Percentiles rank a stretch among this genome's conserved stretches.
Conservation (phyloP, 2,329 filamentous ascomycete genomes). For the Colletotrichum abscissum region DNA sequence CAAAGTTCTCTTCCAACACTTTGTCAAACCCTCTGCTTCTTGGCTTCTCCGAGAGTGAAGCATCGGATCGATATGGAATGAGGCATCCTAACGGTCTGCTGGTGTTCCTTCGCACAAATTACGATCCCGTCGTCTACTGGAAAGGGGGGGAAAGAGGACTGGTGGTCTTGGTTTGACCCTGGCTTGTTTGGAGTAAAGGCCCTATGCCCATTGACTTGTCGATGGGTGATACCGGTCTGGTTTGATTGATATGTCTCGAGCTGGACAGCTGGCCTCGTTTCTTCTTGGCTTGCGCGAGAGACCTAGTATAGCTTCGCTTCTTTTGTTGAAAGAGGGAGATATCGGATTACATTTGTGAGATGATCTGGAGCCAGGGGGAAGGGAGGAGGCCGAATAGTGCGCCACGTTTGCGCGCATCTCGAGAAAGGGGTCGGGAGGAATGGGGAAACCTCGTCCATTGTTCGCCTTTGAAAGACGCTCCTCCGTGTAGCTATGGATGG, state of each 20-base stretch:
- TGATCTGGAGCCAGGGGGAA: not conserved
- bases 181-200: conserved; percentile 30
- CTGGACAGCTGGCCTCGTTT: not conserved
- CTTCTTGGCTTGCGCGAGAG: conserved; percentile 31
- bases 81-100: conserved; percentile 32
- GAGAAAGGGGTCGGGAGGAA: not conserved
- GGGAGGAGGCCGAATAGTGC: not conserved
- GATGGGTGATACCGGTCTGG: conserved; percentile 17
- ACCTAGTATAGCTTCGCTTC: conserved; percentile 30
- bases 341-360: conserved; percentile 28
- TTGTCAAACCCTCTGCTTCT: conserved; percentile 34
- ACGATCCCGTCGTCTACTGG: not conserved
- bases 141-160: conserved; percentile 23
- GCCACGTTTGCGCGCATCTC: conserved; percentile 1
- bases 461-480: conserved; percentile 1
- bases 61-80: conserved; percentile 8
- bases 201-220: conserved; percentile 16
- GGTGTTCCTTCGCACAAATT: conserved; percentile 22
- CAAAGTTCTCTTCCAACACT: conserved; percentile 27
- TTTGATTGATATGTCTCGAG: conserved; percentile 11
- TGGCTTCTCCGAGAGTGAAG: conserved; percentile 35
- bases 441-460: not conserved
- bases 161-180: conserved; percentile 18
- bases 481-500: conserved; percentile 16
- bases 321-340: conserved; percentile 17